phyloP scores from a whole-genome alignment of 1,284 basidiomycete genomes.

The Naganishia liquefaciens region DNA sequence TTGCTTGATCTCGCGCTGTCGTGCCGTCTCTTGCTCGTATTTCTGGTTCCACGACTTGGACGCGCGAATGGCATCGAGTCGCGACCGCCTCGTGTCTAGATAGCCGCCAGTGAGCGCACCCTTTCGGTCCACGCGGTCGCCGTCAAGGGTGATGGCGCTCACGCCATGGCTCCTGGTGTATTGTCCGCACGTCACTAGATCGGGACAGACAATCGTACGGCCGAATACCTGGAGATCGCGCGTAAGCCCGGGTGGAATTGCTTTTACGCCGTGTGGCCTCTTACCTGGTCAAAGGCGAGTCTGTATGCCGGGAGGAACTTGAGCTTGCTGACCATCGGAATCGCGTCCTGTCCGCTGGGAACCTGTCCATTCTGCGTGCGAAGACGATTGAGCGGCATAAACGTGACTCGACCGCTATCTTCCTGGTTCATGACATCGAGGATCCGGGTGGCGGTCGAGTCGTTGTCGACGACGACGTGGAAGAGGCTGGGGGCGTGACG shows the following conservation, averaged over 20 bases:
- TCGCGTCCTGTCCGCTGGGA: constrained; percentile 82
- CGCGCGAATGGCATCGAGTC: constrained; percentile 81
- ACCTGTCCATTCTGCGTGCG: constrained; percentile 66
- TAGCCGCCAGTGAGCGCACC: constrained; percentile 95
- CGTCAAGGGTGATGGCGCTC: constrained; percentile 96
- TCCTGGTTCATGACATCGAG: constrained; percentile 91
- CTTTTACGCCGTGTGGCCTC: constrained; percentile 7
- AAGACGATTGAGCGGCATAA: constrained; percentile 98
- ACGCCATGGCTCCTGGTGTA: constrained; percentile 93
- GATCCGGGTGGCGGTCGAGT: constrained; percentile 83
- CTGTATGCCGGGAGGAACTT: constrained; percentile 69
- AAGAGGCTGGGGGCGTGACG: constrained; percentile 71
- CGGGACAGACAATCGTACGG: constrained; percentile 91
- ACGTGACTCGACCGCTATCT: constrained; percentile 84
- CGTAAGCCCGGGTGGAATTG: not conserved
- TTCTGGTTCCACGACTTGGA: constrained; percentile 76
- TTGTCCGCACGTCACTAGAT: constrained; percentile 86
- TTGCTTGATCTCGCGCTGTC: constrained; percentile 71
- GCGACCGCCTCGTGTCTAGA: constrained; percentile 85
- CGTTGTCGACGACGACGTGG: constrained; percentile 95
- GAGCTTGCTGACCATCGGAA: constrained; percentile 83
- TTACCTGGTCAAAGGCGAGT: constrained; percentile 82
- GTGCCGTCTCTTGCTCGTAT: constrained; percentile 66
- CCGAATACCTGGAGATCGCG: constrained; percentile 72
- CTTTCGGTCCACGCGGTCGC: constrained; percentile 96